Evolutionary conservation across 805 yeast genomes (phyloP).

Genomic region (Pichia phayaonensis): DNA sequence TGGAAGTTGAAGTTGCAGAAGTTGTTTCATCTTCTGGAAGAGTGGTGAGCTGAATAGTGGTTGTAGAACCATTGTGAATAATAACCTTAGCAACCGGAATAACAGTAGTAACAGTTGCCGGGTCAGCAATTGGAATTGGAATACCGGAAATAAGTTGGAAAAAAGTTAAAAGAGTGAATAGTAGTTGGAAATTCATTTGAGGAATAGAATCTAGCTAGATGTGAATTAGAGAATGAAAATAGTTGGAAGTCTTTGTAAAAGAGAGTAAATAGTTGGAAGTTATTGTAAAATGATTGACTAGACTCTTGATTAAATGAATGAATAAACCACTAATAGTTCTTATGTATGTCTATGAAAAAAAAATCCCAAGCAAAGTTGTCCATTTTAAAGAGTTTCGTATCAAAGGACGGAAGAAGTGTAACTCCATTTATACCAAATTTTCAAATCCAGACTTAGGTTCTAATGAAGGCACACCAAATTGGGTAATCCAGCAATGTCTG

Average conservation of each 20-base stretch:
- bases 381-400: background rate
- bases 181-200: constrained; percentile 5
- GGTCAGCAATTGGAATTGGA: constrained; percentile 11
- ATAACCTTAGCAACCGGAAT: constrained; percentile 27
- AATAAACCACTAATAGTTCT: background rate
- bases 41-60: constrained; percentile 2
- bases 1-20: background rate
- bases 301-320: background rate
- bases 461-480: background rate
- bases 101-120: constrained; percentile 1
- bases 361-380: too few species aligned
- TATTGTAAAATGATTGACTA: background rate
- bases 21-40: background rate
- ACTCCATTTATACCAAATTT: background rate
- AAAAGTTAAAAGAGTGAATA: constrained; percentile 4
- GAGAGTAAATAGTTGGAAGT: constrained; percentile 2
- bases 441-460: background rate
- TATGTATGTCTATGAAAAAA: too few species aligned
- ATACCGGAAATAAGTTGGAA: constrained; percentile 4
- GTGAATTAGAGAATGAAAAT: constrained; percentile 2
- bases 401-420: background rate
- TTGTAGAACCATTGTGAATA: constrained; percentile 16
- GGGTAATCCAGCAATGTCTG: background rate
- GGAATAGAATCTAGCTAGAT: background rate
- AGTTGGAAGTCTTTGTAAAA: constrained; percentile 1